phyloP scores from a whole-genome alignment of 371 early-diverging fungal genomes.

The Umbelopsis sp. region DNA sequence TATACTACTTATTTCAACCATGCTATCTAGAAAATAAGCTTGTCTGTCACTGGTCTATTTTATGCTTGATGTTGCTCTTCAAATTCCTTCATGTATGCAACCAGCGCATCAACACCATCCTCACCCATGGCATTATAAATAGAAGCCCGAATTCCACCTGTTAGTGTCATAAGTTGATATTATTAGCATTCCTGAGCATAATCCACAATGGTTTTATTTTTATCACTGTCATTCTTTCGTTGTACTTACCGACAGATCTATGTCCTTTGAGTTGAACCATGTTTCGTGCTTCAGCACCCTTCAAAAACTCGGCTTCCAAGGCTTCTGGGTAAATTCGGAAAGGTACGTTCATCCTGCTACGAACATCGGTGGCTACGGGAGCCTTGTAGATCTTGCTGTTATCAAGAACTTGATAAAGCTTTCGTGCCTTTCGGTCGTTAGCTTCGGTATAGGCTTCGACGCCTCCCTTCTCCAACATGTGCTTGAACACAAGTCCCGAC shows the following conservation, averaged over 20 bases:
- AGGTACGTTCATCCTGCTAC: constrained; percentile 92
- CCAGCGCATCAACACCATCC: constrained; percentile 78
- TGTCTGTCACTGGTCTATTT: too few relatives aligned
- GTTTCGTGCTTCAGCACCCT: constrained; percentile 74
- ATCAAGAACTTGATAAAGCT: constrained; percentile 77
- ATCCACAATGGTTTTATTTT: too few relatives aligned
- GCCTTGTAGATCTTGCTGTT: constrained; percentile 66
- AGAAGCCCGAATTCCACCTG: constrained; percentile 91
- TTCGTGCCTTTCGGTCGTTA: constrained; percentile 67
- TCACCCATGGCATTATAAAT: constrained; percentile 93
- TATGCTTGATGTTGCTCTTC: constrained; percentile 43
- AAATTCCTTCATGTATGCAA: constrained; percentile 82
- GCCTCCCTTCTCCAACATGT: constrained; percentile 81
- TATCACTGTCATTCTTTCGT: not conserved
- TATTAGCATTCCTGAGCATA: too few relatives aligned
- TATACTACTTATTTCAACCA: not conserved
- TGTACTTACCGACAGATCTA: constrained; percentile 68
- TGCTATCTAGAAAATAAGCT: too few relatives aligned
- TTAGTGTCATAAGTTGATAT: not conserved
- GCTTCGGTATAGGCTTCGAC: constrained; percentile 63
- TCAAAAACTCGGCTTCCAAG: constrained; percentile 81
- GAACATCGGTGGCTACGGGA: constrained; percentile 64
- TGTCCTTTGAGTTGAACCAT: constrained; percentile 94
- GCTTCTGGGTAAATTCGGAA: constrained; percentile 75
- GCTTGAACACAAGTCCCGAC: constrained; percentile 84